Evolutionary conservation across 768 basidiomycete genomes (phyloP), one percentile per base, ranked within the genome.

Genomic region (Phaeotremella skinneri): DNA sequence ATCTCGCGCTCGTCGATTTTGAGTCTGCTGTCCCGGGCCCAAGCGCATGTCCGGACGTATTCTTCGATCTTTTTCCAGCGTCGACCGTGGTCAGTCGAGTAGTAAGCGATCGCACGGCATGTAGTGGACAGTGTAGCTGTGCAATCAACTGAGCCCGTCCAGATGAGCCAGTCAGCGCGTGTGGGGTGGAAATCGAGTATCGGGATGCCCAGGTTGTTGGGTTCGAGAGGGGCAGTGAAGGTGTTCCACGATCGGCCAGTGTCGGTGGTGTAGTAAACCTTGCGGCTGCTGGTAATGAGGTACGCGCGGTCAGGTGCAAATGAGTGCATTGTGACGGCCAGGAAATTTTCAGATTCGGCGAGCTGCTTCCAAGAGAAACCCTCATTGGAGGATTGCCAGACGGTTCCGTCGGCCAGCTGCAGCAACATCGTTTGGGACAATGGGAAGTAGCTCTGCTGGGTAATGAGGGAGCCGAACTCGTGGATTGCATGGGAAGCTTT

Each of bases 331-430:
- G 88, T 88, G 78, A 97, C 88, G 0, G 83, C 85, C 32, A 96
- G 78, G 80, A 97, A 88, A 16, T 81, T 83, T 58, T 86, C 81
- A 0, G 79, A 80, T 0, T 84, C 81, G 70, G 75, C 79, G 14
- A 86, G 81, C 59, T 85, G 85, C 42, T 82, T 81, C 93, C 94
- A 99, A 0, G 85, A 85, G 77, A 90, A 91, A 0, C 94, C 96
- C 77, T 99, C 93, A 72, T 92, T 97, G 68, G 84, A 85, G 0
- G 91, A 96, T 79, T 97, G 92, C 91, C 91, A 98, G 54, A 98
- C 81, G 0, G 83, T 82, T 61, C 84, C 77, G 69, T 98, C 91
- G 1, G 75, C 73, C 2, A 96, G 82, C 4, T 89, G 86, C 39
- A 90, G 85, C 30, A 99, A 83, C 55, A 98, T 83, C 0, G 91